Percentiles rank a stretch among this genome's conserved stretches.
These are phyloP conservation scores for Wickerhamiella musiphila DNA, from an alignment of 805 yeast genomes.

Conservation along the genomic window DNA sequence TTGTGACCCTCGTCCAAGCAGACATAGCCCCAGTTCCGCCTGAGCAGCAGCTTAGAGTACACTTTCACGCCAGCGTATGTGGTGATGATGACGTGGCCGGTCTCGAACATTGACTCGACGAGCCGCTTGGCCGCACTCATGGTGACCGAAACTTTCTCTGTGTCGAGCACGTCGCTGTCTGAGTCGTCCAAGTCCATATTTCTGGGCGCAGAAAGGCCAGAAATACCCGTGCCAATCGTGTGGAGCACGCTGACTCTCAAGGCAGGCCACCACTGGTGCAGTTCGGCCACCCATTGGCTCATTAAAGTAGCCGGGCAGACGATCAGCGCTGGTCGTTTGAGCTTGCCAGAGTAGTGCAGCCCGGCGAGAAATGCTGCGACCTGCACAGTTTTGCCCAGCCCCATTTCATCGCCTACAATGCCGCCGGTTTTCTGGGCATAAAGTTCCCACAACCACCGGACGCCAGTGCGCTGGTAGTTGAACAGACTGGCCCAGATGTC, in stretches of 20 bases:
- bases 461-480: constrained; percentile 90
- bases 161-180: constrained; percentile 26
- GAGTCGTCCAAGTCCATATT: constrained; percentile 30
- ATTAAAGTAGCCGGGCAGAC: constrained; percentile 96
- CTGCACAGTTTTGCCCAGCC: constrained; percentile 89
- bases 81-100: constrained; percentile 77
- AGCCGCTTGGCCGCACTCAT: constrained; percentile 30
- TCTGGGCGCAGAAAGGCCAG: constrained; percentile 6
- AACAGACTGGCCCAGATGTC: constrained; percentile 75
- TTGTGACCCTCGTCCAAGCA: constrained; percentile 94
- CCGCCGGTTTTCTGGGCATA: constrained; percentile 84
- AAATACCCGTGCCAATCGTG: constrained; percentile 83
- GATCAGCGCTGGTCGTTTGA: constrained; percentile 57
- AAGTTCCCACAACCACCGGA: constrained; percentile 95
- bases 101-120: constrained; percentile 37
- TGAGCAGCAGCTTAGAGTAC: constrained; percentile 44
- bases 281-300: constrained; percentile 93
- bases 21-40: constrained; percentile 72
- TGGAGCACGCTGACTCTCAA: constrained; percentile 72
- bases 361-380: constrained; percentile 84
- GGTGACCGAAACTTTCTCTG: too few species aligned
- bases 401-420: constrained; percentile 96
- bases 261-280: constrained; percentile 98
- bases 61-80: constrained; percentile 76
- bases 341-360: constrained; percentile 58